Evolutionary conservation across 352 stramenopile species (phyloP).

Genomic region (Globisporangium splendens): DNA sequence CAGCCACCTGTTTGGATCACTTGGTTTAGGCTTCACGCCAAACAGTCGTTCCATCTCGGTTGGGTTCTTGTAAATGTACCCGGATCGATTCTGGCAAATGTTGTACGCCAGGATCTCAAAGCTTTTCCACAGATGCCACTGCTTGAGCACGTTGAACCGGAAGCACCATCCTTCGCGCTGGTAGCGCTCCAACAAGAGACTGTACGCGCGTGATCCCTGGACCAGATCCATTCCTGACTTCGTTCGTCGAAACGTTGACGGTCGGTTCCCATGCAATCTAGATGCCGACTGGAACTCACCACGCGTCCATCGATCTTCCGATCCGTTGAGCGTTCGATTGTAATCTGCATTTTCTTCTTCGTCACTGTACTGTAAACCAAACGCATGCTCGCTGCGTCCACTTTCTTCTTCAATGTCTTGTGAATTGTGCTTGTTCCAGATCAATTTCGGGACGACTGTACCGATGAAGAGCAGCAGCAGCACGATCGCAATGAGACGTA

Average conservation of each 20-base stretch:
- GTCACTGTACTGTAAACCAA: conserved; percentile 14
- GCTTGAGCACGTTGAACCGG: conserved; percentile 73
- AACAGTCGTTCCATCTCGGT: conserved; percentile 81
- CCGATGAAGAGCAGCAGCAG: conserved; percentile 79
- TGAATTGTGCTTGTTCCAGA: conserved; percentile 55
- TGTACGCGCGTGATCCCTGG: conserved; percentile 66
- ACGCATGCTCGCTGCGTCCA: background rate
- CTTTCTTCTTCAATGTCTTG: conserved; percentile 13
- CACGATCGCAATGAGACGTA: conserved; percentile 88
- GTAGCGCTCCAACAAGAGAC: conserved; percentile 68
- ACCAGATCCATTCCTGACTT: conserved; percentile 79
- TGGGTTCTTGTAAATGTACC: conserved; percentile 89
- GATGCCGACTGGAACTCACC: conserved; percentile 8
- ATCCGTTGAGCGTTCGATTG: conserved; percentile 21
- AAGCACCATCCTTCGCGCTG: conserved; percentile 80
- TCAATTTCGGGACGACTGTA: conserved; percentile 75
- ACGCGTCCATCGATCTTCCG: conserved; percentile 20
- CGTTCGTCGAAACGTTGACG: conserved; percentile 29
- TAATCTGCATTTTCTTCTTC: conserved; percentile 24
- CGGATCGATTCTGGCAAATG: conserved; percentile 82
- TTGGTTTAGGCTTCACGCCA: conserved; percentile 26
- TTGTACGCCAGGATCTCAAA: conserved; percentile 88
- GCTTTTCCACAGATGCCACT: conserved; percentile 86
- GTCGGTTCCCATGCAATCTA: conserved; percentile 10
- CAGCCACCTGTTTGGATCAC: background rate